Evolutionary conservation across 441 rosid species (phyloP), one percentile per base, ranked within the genome.

Genomic region (Populus hybrid): DNA sequence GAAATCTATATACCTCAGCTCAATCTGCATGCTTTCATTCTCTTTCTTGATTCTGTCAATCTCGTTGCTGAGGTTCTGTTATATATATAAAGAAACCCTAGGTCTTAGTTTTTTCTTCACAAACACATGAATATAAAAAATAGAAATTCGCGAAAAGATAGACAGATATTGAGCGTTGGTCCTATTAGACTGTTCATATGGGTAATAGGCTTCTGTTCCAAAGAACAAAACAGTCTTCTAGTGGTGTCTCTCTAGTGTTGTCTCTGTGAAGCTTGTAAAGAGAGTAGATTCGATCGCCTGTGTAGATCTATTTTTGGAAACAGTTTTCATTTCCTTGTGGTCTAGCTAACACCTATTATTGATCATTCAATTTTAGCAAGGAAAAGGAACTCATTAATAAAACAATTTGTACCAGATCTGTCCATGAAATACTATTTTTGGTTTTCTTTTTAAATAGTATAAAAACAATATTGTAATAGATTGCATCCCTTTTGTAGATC

Each of bases 21-120:
- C 90, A 77, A 90, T 85, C 84, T 91, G 97, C 90, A 95, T 85
- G 86, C 82, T 87, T 69, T 92, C 97, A 77, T 95, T 95, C 89
- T 95, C 98, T 77, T 92, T 95, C 83, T 92, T 92, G 80, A 92
- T 88, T 79, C 92, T 89, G 8, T 93, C 97, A 82, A 93, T 88
- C 89, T 94, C 97, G 77, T 87, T 87, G 89, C 86, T 90, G 5
- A 95, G 97, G 81, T 85, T 87, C 98, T 93, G 82, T 26, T n/a
- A 5, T 32, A 70, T 69, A 28, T 23, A 32, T 32, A 74, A 70
- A 73, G 30, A 50, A 23, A 40, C 34, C 75, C 74, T 46, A 78
- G 69, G 30, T 42, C 30, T 65, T 11, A 69, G 20, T 12, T 75
- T 76, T 78, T 59, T 69, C 26, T 59, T 73, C 75, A 65, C 5